Conservation (phyloP, 345 rosid species). For the Salix koriyanagi region DNA sequence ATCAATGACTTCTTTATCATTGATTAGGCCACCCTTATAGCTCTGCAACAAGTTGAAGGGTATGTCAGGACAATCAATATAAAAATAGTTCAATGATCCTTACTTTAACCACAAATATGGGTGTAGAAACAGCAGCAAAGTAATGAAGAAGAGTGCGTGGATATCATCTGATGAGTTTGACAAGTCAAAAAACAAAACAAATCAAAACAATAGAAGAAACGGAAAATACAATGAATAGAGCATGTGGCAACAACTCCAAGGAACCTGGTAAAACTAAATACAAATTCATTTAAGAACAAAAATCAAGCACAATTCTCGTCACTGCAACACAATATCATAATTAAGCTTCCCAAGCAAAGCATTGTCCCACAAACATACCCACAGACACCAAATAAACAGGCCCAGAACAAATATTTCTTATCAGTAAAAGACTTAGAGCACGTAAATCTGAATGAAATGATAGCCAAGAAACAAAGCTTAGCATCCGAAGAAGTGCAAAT, state of each 20-base stretch:
- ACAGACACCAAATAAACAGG: not conserved
- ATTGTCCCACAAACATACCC: not conserved
- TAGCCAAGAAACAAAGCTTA: too few relatives aligned
- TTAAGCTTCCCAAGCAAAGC: not conserved
- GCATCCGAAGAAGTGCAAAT: too few relatives aligned
- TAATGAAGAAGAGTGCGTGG: not conserved
- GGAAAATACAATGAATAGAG: not conserved
- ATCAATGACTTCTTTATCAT: constrained; percentile 42
- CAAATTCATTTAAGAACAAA: not conserved
- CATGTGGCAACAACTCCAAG: not conserved
- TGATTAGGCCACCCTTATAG: constrained; percentile 53
- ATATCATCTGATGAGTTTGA: not conserved
- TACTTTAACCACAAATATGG: not conserved
- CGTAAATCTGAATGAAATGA: not conserved
- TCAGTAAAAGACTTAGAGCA: not conserved
- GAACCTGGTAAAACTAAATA: not conserved
- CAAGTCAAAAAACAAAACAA: not conserved
- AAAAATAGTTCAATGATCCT: not conserved
- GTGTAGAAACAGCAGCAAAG: constrained; percentile 1
- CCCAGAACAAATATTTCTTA: not conserved
- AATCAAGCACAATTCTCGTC: not conserved
- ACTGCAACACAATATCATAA: not conserved
- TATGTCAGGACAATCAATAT: constrained; percentile 10
- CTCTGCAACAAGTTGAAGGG: constrained; percentile 41
- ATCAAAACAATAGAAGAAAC: not conserved